phyloP scores from a whole-genome alignment of 495 filamentous ascomycete genomes.

The Xylaria castorea region DNA sequence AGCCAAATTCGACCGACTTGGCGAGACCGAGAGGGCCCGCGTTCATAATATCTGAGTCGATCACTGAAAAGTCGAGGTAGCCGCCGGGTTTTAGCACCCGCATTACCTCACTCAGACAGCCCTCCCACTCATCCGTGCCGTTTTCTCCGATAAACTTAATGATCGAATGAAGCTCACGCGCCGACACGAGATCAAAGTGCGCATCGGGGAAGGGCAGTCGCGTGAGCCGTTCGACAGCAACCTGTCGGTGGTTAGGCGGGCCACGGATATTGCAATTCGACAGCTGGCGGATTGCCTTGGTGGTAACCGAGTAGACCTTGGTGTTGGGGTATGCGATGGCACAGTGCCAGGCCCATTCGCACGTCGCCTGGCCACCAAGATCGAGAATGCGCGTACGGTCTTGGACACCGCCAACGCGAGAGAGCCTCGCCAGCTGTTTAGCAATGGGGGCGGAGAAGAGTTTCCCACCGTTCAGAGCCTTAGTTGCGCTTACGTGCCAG shows the following conservation, averaged over 20 bases:
- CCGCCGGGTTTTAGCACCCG: conserved; percentile 93
- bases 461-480: conserved; percentile 78
- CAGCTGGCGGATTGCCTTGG: conserved; percentile 66
- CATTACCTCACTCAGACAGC: conserved; percentile 82
- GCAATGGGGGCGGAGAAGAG: conserved; percentile 79
- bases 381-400: conserved; percentile 78
- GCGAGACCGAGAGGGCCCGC: conserved; percentile 78
- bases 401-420: conserved; percentile 54
- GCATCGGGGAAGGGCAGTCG: conserved; percentile 84
- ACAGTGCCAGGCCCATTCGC: conserved; percentile 96
- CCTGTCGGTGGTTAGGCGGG: conserved; percentile 83
- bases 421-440: conserved; percentile 61
- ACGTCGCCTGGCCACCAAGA: conserved; percentile 81
- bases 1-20: conserved; percentile 87
- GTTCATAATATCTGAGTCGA: conserved; percentile 88
- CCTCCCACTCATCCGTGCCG: conserved; percentile 83
- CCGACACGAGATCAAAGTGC: conserved; percentile 91
- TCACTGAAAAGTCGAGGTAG: conserved; percentile 84
- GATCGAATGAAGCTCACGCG: conserved; percentile 82
- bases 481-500: conserved; percentile 83
- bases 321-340: conserved; percentile 82
- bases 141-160: conserved; percentile 72
- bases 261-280: conserved; percentile 76
- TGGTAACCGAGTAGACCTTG: conserved; percentile 84
- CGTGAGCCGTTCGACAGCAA: conserved; percentile 75